Base-by-base conservation (phyloP, 768 basidiomycete genomes). In the Boletus speciosus region DNA sequence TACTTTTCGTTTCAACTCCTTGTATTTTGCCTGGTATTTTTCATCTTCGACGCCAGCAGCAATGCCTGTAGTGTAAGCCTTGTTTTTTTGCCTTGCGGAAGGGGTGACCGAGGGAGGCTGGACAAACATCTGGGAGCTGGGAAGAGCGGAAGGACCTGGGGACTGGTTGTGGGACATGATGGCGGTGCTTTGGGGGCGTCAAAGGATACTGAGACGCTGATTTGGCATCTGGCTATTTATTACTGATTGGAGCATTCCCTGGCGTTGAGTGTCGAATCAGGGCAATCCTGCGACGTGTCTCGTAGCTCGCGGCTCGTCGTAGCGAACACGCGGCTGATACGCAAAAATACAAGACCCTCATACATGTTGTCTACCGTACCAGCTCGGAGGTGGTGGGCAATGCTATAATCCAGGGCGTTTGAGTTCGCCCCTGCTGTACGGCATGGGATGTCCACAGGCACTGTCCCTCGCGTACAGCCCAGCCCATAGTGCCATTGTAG, bases 21-120 rank as follows among this genome's bases (percentile, higher is more conserved):
- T 90, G 76, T 93, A 93, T 73, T 93, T 93, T 65, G 82, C 80
- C 55, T 89, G 86, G 69, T 93, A 93, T 72, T 90, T 92, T 66
- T 81, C 82, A 71, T 93, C 90, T 67, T 92, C 90, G 19, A 86
- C 88, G 62, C 87, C 85, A 27, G 86, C 87, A 37, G 86, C 81
- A 58, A 89, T 86, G 57, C 85, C 87, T 21, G 82, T 74, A 19
- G 80, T 58, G 45, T 78, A 76, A 23, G 75, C 57, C 62, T 68
- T 81, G 69, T 62, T 73, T 74, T 75, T 84, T 78, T 74, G 77
- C 67, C 69, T 76, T 69, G 51, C 62, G 47, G 77, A 65, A 61
- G 71, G 57, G 25, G 71, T 48, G 46, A 57, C 61, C 10, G 65
- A 59, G 46, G 61, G 12, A 15, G 72, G 60, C 51, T 66, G 71